phyloP scores from a whole-genome alignment of 1,284 basidiomycete species.

The Apiotrichum akiyoshidainum region DNA sequence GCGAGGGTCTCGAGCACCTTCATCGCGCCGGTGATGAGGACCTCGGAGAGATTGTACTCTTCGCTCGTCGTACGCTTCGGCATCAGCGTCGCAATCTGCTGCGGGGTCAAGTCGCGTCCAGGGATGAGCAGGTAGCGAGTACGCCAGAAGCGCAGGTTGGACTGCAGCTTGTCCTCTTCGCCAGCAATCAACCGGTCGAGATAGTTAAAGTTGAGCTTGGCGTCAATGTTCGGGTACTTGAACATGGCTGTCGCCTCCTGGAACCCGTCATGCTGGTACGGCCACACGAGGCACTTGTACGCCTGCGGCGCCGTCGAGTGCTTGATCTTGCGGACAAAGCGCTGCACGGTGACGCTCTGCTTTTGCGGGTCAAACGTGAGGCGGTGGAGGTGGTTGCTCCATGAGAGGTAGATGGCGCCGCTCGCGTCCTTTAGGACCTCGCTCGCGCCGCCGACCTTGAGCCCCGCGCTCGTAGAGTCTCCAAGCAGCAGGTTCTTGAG shows the following conservation, averaged over 20 bases:
- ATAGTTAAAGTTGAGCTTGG: constrained; percentile 49
- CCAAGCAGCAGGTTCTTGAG: constrained; percentile 60
- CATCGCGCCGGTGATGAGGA: constrained; percentile 81
- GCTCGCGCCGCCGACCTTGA: constrained; percentile 63
- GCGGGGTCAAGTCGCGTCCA: constrained; percentile 59
- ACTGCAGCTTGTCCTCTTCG: constrained; percentile 74
- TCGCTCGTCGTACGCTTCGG: constrained; percentile 67
- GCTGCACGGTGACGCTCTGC: constrained; percentile 80
- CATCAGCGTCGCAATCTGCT: constrained; percentile 33
- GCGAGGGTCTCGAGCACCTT: constrained; percentile 85
- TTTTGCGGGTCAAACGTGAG: constrained; percentile 74
- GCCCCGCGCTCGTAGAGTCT: constrained; percentile 55
- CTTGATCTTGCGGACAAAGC: constrained; percentile 76
- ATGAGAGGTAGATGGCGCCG: constrained; percentile 83
- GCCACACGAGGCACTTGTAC: constrained; percentile 91
- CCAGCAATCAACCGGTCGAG: constrained; percentile 66
- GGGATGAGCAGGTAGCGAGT: constrained; percentile 94
- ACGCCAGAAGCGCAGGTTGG: constrained; percentile 84
- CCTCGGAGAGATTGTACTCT: constrained; percentile 77
- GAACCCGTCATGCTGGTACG: constrained; percentile 80
- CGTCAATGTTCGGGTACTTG: constrained; percentile 57
- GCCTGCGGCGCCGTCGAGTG: constrained; percentile 60
- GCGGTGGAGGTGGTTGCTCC: constrained; percentile 91
- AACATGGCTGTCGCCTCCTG: constrained; percentile 76
- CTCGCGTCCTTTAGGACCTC: constrained; percentile 65